Evolutionary conservation across 1,139 yeast genomes (phyloP), one percentile per base, ranked within the genome.

Genomic region (Debaryomycetaceae sp.): DNA sequence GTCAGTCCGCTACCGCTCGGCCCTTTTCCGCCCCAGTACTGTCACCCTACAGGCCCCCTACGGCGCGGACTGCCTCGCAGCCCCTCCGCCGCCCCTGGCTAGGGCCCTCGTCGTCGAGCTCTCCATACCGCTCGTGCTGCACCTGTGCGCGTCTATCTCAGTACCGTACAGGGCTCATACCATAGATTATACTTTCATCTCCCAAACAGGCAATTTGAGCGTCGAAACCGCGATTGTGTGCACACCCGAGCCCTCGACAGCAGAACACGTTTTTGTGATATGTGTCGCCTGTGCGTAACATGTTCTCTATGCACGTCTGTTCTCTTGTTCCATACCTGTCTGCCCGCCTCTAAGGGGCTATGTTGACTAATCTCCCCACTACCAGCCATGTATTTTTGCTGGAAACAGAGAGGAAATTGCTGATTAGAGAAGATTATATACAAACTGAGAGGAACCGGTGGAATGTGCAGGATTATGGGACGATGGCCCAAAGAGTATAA

Each of bases 341-440:
- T 34, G 36, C 36, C 39, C 39, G 24, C 39, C 39, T 23, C 4
- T 37, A n/a, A 37, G 39, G 17, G 39, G 39, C 39, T 37, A 37
- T 37, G 39, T 23, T 37, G 24, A 17, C 39, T 17, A 6, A 20
- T 17, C 8, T 17, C 23, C 27, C 23, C 23, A 34, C 30, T 24
- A 23, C 41, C 41, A 38, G 41, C 41, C 36, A 37, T 37, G 11
- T 37, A 37, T 17, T 37, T 37, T n/a, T 14, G 11, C 39, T 22
- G 39, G 9, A 37, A 20, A n/a, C 14, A 23, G 39, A 17, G 23
- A 37, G 17, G 8, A 13, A 3, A 34, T 34, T 34, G 22, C 36
- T 34, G 36, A 17, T 34, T 34, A 13, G 36, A 34, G 36, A 34
- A 27, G 8, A 8, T 27, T 27, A 27, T 27, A 27, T 27, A 27